Percentiles rank a stretch among this genome's conserved stretches.
Conservation (phyloP, 148 eudicot species). For the Simmondsia chinensis region DNA sequence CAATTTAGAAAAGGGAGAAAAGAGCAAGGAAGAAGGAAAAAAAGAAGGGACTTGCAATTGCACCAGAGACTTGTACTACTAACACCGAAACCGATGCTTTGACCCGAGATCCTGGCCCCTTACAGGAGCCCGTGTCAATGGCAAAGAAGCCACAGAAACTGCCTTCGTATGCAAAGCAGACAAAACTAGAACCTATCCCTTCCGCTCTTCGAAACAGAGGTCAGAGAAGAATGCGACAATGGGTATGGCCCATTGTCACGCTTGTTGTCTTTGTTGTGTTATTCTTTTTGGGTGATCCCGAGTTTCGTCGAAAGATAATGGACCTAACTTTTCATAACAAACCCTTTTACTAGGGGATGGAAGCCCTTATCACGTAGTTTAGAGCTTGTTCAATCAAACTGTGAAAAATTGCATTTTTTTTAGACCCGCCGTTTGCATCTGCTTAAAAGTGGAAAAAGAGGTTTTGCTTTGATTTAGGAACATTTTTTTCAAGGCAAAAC, state of each 20-base stretch:
- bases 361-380: too few relatives aligned
- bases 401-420: too few relatives aligned
- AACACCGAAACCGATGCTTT: slow-evolving; percentile 26
- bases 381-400: too few relatives aligned
- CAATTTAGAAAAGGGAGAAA: slow-evolving; percentile 72
- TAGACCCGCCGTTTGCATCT: too few relatives aligned
- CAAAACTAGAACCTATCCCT: slow-evolving; percentile 60
- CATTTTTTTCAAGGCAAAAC: too few relatives aligned
- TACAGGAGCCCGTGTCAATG: slow-evolving; percentile 20
- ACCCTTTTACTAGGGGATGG: too few relatives aligned
- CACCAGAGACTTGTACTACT: slow-evolving; percentile 21
- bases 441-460: too few relatives aligned
- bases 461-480: too few relatives aligned
- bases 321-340: too few relatives aligned
- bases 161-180: slow-evolving; percentile 34
- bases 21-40: slow-evolving; percentile 81
- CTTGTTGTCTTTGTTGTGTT: slow-evolving; percentile 27
- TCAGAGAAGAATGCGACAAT: slow-evolving; percentile 50
- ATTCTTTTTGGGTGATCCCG: slow-evolving; percentile 45
- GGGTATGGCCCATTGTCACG: slow-evolving; percentile 37
- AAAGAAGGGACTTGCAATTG: slow-evolving; percentile 33
- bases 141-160: slow-evolving; percentile 38
- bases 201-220: slow-evolving; percentile 78
- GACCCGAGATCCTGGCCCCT: slow-evolving; percentile 29
- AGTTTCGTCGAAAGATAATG: too few relatives aligned